A percentile compares a stretch with the other conserved stretches of the same genome.
phyloP scores from a whole-genome alignment of 2,329 filamentous ascomycete species.

The Penicillium fuscoglaucum region DNA sequence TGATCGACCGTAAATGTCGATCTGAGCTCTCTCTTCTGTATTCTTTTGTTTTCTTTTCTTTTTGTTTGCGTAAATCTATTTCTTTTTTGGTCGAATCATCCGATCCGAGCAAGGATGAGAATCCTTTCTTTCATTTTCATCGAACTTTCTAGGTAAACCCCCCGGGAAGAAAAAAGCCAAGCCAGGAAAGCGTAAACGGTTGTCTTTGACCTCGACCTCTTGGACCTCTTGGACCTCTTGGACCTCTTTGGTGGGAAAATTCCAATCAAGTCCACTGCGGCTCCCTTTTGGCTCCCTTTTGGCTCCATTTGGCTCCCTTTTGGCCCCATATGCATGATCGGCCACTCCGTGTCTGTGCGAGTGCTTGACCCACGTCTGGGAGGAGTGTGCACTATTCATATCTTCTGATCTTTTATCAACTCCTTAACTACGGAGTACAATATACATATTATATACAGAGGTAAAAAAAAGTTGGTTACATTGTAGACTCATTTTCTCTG shows the following conservation, averaged over 20 bases:
- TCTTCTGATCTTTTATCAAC: neutral
- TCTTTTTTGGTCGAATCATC: slow-evolving; percentile 11
- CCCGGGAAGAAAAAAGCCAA: neutral
- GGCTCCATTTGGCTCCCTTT: slow-evolving; percentile 12
- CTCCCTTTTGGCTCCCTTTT: slow-evolving; percentile 14
- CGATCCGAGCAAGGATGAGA: slow-evolving; percentile 16
- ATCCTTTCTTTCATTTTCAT: slow-evolving; percentile 4
- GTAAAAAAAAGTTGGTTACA: no score
- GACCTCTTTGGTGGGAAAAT: no score
- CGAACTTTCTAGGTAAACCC: neutral
- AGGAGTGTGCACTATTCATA: neutral
- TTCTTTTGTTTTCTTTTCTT: neutral
- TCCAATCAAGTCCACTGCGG: slow-evolving; percentile 2
- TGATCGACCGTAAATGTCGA: slow-evolving; percentile 37
- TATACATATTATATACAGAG: no score
- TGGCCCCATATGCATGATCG: slow-evolving; percentile 23
- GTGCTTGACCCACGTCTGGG: neutral
- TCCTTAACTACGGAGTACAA: no score
- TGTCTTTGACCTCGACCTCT: neutral
- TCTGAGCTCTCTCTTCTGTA: slow-evolving; percentile 15
- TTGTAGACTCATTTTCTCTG: no score
- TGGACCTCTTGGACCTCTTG: neutral
- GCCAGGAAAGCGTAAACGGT: neutral
- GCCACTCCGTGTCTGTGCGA: slow-evolving; percentile 24
- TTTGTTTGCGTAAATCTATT: neutral